phyloP scores from a whole-genome alignment of 257 asterid genomes.

The Solanum corneliomulleri region DNA sequence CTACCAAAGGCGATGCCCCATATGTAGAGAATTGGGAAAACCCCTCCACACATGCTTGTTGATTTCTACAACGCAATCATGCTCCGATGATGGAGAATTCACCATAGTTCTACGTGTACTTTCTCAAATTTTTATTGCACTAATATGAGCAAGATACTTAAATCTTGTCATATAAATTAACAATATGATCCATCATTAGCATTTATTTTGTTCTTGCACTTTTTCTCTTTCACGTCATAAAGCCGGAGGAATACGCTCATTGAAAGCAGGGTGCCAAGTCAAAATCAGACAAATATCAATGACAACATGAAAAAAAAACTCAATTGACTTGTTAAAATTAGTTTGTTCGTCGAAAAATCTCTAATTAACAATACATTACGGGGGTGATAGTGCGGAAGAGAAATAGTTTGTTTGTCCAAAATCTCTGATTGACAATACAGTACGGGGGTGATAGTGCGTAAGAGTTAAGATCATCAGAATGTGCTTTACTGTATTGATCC shows the following conservation, averaged over 20 bases:
- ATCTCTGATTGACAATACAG: too few species aligned
- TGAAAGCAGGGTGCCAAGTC: background rate
- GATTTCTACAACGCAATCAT: background rate
- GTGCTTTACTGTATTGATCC: background rate
- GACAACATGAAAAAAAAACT: too few species aligned
- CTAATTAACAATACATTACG: too few species aligned
- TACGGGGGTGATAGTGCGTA: background rate
- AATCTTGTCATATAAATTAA: background rate
- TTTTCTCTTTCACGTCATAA: background rate
- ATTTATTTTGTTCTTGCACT: background rate
- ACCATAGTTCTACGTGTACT: background rate
- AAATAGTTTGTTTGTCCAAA: background rate
- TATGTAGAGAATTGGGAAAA: conserved; percentile 47
- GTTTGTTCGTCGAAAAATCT: background rate
- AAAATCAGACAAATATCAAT: background rate
- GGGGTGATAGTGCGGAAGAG: background rate
- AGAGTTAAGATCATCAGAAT: background rate
- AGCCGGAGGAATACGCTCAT: background rate
- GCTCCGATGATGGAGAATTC: conserved; percentile 1
- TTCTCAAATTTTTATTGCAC: background rate
- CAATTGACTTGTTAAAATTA: background rate
- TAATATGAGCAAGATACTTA: background rate
- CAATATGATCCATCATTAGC: background rate
- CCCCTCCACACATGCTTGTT: conserved; percentile 14
- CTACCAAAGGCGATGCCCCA: conserved; percentile 72